Conservation (phyloP, 495 filamentous ascomycete species). For the Aspergillus coremiiformis region DNA sequence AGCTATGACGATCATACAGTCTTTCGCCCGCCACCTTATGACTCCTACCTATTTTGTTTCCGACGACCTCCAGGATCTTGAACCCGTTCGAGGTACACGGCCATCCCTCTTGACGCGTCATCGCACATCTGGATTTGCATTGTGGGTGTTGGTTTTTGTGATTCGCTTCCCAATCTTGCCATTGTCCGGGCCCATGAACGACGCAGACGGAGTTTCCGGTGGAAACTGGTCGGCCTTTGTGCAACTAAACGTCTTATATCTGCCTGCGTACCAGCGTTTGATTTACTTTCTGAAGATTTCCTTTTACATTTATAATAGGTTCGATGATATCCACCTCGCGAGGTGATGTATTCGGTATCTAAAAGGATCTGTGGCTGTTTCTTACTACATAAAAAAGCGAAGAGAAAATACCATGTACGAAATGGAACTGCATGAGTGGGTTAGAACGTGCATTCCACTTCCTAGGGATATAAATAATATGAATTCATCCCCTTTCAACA, state of each 20-base stretch:
- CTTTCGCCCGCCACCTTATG: conserved; percentile 12
- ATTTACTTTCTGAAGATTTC: not conserved
- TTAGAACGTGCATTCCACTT: no score
- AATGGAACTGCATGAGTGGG: not conserved
- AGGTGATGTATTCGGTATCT: conserved; percentile 12
- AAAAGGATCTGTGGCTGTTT: conserved; percentile 1
- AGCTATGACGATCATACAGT: conserved; percentile 19
- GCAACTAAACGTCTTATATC: not conserved
- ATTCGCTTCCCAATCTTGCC: conserved; percentile 1
- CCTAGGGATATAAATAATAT: no score
- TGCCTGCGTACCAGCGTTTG: not conserved
- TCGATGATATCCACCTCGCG: conserved; percentile 5
- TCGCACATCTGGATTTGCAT: conserved; percentile 15
- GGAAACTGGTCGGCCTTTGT: conserved; percentile 5
- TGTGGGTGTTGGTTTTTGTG: conserved; percentile 14
- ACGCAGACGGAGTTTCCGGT: conserved; percentile 11
- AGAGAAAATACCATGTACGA: not conserved
- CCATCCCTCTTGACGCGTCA: conserved; percentile 7
- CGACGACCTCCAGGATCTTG: not conserved
- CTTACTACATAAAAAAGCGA: not conserved
- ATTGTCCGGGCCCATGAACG: conserved; percentile 2
- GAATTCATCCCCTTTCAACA: no score
- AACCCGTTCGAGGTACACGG: not conserved
- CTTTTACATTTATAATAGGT: not conserved
- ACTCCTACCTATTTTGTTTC: conserved; percentile 1